Percentiles rank a stretch among this genome's conserved stretches.
Conservation (phyloP, 1,284 basidiomycete genomes). For the Papiliotrema laurentii region DNA sequence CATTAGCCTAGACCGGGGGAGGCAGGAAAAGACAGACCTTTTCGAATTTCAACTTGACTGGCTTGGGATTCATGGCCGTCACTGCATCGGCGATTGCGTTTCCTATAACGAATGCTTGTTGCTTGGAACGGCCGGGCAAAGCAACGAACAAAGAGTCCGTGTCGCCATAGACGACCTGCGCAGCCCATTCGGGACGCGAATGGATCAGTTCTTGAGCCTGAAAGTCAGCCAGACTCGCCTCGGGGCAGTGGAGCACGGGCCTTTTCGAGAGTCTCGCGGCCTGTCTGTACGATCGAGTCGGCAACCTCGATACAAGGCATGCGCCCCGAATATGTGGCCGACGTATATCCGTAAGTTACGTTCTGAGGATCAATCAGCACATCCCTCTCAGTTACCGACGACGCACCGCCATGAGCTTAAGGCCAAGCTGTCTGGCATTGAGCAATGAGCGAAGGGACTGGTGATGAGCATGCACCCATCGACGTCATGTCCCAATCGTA, state of each 20-base stretch:
- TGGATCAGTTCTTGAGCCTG: slow-evolving; percentile 83
- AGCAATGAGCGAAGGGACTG: slow-evolving; percentile 70
- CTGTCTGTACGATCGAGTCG: slow-evolving; percentile 94
- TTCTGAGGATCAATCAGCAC: slow-evolving; percentile 54
- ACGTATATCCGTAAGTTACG: slow-evolving; percentile 93
- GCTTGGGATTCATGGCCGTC: slow-evolving; percentile 80
- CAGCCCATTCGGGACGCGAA: slow-evolving; percentile 74
- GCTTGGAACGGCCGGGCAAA: slow-evolving; percentile 80
- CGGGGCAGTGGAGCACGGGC: slow-evolving; percentile 46
- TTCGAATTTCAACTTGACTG: slow-evolving; percentile 94
- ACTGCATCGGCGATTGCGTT: slow-evolving; percentile 85
- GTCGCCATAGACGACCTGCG: slow-evolving; percentile 94
- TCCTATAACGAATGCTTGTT: slow-evolving; percentile 88
- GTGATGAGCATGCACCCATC: slow-evolving; percentile 6
- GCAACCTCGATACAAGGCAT: slow-evolving; percentile 99
- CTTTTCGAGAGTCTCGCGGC: slow-evolving; percentile 91
- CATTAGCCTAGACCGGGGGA: background rate
- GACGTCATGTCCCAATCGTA: slow-evolving; percentile 25
- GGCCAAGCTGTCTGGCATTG: slow-evolving; percentile 79
- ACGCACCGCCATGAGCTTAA: slow-evolving; percentile 65
- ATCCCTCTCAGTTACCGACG: background rate
- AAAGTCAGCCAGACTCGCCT: background rate
- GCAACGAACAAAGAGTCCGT: slow-evolving; percentile 94
- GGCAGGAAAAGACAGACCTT: slow-evolving; percentile 59
- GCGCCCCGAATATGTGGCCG: slow-evolving; percentile 86